Conservation (phyloP, 257 asterid species). For the Capsicum chinense region DNA sequence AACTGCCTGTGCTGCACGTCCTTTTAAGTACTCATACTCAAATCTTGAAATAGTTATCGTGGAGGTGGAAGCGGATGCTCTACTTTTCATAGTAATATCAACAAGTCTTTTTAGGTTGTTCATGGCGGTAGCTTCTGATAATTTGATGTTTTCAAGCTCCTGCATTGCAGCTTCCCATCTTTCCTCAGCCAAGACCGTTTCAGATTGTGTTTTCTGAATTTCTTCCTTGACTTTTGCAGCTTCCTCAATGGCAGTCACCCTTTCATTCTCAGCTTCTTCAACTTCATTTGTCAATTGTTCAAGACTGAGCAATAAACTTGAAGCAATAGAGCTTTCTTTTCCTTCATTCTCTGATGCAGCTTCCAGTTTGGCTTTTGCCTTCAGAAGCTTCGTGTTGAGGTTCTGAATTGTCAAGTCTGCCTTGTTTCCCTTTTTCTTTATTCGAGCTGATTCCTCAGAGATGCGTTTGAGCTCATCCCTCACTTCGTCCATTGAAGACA, state of each 20-base stretch:
- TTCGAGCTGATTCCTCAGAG: constrained; percentile 50
- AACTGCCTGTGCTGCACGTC: constrained; percentile 68
- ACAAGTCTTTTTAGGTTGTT: constrained; percentile 57
- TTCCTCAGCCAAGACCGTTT: constrained; percentile 61
- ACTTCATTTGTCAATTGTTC: constrained; percentile 61
- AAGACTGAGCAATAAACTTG: constrained; percentile 55
- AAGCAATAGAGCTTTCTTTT: constrained; percentile 53
- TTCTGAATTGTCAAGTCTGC: constrained; percentile 59
- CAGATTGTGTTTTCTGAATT: constrained; percentile 58
- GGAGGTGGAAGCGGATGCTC: constrained; percentile 58
- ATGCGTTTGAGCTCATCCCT: constrained; percentile 66
- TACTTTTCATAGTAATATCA: constrained; percentile 55
- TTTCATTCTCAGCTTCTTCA: constrained; percentile 57
- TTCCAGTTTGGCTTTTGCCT: constrained; percentile 70
- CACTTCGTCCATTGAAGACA: constrained; percentile 79
- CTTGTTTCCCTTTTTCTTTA: constrained; percentile 59
- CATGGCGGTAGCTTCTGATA: constrained; percentile 68
- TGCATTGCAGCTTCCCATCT: constrained; percentile 58
- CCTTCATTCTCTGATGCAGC: constrained; percentile 62
- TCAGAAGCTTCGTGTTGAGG: constrained; percentile 66
- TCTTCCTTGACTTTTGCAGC: constrained; percentile 50
- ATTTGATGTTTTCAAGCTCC: constrained; percentile 64
- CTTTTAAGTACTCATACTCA: constrained; percentile 78
- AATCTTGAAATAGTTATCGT: constrained; percentile 69
- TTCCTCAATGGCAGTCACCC: constrained; percentile 50